Conservation (phyloP, 2,329 filamentous ascomycete genomes). For the Nemania diffusa region DNA sequence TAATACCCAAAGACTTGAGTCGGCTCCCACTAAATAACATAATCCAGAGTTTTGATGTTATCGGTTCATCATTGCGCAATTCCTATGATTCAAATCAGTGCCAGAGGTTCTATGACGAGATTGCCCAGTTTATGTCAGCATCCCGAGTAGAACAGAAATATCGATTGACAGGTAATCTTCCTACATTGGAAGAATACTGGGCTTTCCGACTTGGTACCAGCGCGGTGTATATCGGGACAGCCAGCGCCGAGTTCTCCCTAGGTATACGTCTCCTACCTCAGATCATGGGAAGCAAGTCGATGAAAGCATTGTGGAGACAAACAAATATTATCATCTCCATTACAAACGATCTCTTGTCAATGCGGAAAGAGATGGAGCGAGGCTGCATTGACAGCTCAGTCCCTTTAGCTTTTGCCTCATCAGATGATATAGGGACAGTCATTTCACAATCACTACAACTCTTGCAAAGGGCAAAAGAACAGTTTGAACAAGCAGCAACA, state of each 20-base stretch:
- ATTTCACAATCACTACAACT: conserved; percentile 1
- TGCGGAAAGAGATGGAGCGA: conserved; percentile 21
- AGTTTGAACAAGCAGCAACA: conserved; percentile 20
- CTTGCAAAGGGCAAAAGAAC: conserved; percentile 13
- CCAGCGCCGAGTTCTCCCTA: conserved; percentile 38
- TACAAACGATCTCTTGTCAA: conserved; percentile 41
- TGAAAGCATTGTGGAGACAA: conserved; percentile 40
- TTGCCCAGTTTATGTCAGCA: conserved; percentile 37
- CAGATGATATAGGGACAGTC: conserved; percentile 3
- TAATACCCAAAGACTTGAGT: neutral
- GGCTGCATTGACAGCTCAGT: conserved; percentile 28
- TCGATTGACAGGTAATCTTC: conserved; percentile 34
- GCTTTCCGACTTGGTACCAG: conserved; percentile 41
- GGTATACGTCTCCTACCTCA: conserved; percentile 21
- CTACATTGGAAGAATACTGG: conserved; percentile 42
- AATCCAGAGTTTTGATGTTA: conserved; percentile 38
- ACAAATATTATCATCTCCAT: conserved; percentile 41
- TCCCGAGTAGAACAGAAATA: conserved; percentile 39
- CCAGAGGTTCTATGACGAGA: conserved; percentile 37
- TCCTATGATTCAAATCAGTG: conserved; percentile 34
- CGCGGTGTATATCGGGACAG: conserved; percentile 38
- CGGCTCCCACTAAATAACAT: conserved; percentile 20
- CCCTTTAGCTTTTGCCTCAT: conserved; percentile 18
- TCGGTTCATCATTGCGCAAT: conserved; percentile 35
- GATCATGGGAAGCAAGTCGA: conserved; percentile 29